These are phyloP conservation scores for Blakeslea trispora DNA, from an alignment of 371 early-diverging fungal species.

Conservation along the genomic window DNA sequence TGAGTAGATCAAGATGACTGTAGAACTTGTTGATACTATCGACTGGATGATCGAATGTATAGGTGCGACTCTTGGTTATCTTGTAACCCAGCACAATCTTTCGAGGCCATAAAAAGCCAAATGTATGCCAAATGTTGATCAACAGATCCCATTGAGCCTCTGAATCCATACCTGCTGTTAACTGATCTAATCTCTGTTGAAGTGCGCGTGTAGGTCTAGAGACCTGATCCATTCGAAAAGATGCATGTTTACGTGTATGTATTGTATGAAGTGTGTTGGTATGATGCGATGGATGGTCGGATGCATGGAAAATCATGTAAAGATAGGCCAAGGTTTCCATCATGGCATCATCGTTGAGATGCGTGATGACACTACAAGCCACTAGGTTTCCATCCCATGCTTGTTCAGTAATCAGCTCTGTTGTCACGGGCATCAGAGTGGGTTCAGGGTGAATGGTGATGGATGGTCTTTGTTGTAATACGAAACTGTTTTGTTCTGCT, in stretches of 20 bases:
- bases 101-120: constrained; percentile 52
- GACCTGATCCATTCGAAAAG: constrained; percentile 37
- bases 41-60: constrained; percentile 2
- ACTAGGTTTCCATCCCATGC: constrained; percentile 39
- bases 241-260: constrained; percentile 34
- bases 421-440: constrained; percentile 4
- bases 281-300: constrained; percentile 8
- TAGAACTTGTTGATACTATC: constrained; percentile 16
- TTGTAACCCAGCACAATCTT: constrained; percentile 32
- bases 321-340: constrained; percentile 39
- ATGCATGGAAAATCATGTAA: constrained; percentile 34
- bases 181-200: constrained; percentile 23
- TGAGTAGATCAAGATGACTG: background rate
- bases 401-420: constrained; percentile 39
- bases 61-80: constrained; percentile 6
- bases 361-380: constrained; percentile 29
- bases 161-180: constrained; percentile 11
- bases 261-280: constrained; percentile 25
- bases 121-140: constrained; percentile 34
- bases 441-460: constrained; percentile 20
- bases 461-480: constrained; percentile 30
- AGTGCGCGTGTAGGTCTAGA: constrained; percentile 32
- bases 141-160: constrained; percentile 29
- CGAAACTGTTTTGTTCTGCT: constrained; percentile 35
- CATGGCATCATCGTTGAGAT: constrained; percentile 33